Conservation (phyloP, 1,284 basidiomycete genomes). For the Ustilago lituana region DNA sequence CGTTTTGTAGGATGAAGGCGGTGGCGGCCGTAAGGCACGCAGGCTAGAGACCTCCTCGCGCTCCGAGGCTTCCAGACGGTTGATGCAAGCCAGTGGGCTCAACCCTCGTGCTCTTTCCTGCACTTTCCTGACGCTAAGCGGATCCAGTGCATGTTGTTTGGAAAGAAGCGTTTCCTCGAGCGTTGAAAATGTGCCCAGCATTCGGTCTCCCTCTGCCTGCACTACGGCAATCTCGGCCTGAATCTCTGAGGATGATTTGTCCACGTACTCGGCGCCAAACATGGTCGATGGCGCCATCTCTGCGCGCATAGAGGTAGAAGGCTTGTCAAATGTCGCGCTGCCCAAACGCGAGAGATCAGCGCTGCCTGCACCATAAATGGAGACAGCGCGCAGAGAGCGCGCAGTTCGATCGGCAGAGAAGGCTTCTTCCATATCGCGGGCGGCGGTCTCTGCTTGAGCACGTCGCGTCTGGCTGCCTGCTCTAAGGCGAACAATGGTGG, state of each 20-base stretch:
- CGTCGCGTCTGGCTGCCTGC: conserved; percentile 26
- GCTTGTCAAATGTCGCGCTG: conserved; percentile 1
- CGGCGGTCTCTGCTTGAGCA: conserved; percentile 14
- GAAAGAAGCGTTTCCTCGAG: conserved; percentile 44
- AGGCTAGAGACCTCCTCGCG: background rate
- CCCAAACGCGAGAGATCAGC: background rate
- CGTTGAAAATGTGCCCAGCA: conserved; percentile 44
- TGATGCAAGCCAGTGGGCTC: conserved; percentile 13
- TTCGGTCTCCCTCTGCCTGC: conserved; percentile 47
- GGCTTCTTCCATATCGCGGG: conserved; percentile 33
- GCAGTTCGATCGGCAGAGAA: conserved; percentile 36
- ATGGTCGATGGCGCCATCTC: conserved; percentile 31
- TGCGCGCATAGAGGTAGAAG: conserved; percentile 16
- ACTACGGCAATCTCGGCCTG: conserved; percentile 56
- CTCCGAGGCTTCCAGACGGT: background rate
- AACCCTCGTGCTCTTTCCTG: conserved; percentile 9
- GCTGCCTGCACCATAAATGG: conserved; percentile 22
- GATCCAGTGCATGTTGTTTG: conserved; percentile 25
- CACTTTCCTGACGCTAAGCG: conserved; percentile 4
- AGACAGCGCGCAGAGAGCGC: conserved; percentile 35
- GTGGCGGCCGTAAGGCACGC: conserved; percentile 1
- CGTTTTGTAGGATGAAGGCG: conserved; percentile 32
- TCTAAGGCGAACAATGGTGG: conserved; percentile 35
- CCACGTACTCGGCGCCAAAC: conserved; percentile 49
- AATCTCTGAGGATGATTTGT: conserved; percentile 48